Evolutionary conservation across 1,284 basidiomycete species (phyloP), one percentile per base, ranked within the genome.

Genomic region (Paramarasmius palmivorus): DNA sequence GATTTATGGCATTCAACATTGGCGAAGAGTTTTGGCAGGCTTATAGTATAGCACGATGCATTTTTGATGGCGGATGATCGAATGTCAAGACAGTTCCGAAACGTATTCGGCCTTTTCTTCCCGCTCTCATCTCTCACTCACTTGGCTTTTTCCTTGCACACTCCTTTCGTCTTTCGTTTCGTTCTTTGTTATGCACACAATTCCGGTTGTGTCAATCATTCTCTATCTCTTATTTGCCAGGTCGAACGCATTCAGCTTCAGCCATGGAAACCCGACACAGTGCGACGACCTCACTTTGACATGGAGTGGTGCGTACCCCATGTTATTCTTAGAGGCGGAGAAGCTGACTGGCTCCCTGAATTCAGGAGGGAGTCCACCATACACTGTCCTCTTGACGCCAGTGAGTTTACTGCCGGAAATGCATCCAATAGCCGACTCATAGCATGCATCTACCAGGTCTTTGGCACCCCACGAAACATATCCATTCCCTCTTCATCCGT

Each of bases 361-460:
- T 32, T 5, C 55, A 87, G 88, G 86, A 55, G 89, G 88, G 20
- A 73, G 68, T 7, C 67, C 79, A 36, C 89, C 90, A 4, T 90
- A 83, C 61, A 62, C 74, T 53, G 69, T 90, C 32, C 62, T 77
- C 22, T 57, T 91, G 34, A 69, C 76, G 53, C 86, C 86, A 36
- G 87, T 90, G 65, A 54, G 83, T 71, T n/a, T 37, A 32, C 20
- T 26, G 1, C 36, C 37, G 37, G 40, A 8, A 36, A 12, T 22
- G 23, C 52, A 52, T 52, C 50, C 45, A 52, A 57, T 22, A 45
- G 35, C 39, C 48, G 23, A 46, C 42, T 54, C 19, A 19, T 5
- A 17, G 22, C 22, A 14, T 25, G 4, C 41, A 12, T 12, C 6
- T 32, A 17, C 15, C 19, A 46, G 44, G 63, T 73, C 44, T 84